A percentile compares a stretch with the other conserved stretches of the same genome.
phyloP scores from a whole-genome alignment of 169 alveolate species.

The Plasmodium berghei region DNA sequence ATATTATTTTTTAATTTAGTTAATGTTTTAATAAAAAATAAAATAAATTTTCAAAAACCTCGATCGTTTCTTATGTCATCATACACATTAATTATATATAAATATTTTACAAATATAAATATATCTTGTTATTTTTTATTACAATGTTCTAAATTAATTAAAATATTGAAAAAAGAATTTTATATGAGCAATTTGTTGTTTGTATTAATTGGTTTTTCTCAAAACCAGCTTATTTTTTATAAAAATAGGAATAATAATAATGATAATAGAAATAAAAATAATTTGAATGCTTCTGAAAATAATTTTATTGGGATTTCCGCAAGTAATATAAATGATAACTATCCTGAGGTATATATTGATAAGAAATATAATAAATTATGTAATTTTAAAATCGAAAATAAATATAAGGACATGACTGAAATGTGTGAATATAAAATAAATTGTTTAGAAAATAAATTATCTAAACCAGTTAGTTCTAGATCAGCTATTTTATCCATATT shows the following conservation, averaged over 20 bases:
- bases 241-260: conserved; percentile 29
- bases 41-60: conserved; percentile 26
- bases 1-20: conserved; percentile 24
- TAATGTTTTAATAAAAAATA: conserved; percentile 38
- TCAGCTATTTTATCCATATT: conserved; percentile 58
- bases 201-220: conserved; percentile 63
- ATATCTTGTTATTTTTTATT: conserved; percentile 44
- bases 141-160: conserved; percentile 63
- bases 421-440: conserved; percentile 55
- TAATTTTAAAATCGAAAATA: conserved; percentile 70
- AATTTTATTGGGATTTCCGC: too few relatives aligned
- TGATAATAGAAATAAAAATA: too few relatives aligned
- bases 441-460: not conserved
- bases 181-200: conserved; percentile 66
- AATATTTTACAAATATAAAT: conserved; percentile 59
- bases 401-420: conserved; percentile 56
- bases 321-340: too few relatives aligned
- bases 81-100: conserved; percentile 57
- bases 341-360: conserved; percentile 21
- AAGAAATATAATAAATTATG: conserved; percentile 40
- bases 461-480: conserved; percentile 50
- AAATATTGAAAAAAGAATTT: conserved; percentile 5
- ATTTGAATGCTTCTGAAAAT: too few relatives aligned
- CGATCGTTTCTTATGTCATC: conserved; percentile 57
- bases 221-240: conserved; percentile 52